Conservation (phyloP, 192 early-diverging fungal genomes). For the Backusella mclennaniae region DNA sequence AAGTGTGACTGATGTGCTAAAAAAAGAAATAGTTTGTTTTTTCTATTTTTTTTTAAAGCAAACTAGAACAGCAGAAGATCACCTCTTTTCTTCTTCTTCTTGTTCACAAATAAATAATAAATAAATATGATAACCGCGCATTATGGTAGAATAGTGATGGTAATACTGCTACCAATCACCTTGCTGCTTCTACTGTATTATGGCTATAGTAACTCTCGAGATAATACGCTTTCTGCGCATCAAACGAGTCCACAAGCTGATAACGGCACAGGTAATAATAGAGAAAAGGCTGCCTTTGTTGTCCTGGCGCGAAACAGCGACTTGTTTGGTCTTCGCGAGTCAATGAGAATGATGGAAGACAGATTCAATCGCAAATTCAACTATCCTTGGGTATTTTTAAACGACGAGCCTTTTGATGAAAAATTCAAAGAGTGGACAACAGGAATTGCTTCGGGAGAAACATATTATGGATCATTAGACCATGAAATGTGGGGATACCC, state of each 20-base stretch:
- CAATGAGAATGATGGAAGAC: conserved; percentile 72
- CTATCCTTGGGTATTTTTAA: conserved; percentile 89
- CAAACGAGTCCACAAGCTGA: not conserved
- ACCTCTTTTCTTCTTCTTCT: not conserved
- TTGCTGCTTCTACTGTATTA: not conserved
- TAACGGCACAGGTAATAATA: not conserved
- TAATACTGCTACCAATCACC: conserved; percentile 4
- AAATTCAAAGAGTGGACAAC: conserved; percentile 60
- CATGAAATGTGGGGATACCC: conserved; percentile 76
- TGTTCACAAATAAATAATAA: not conserved
- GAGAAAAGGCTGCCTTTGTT: conserved; percentile 66
- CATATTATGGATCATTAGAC: conserved; percentile 49
- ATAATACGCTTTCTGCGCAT: not conserved
- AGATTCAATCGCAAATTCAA: conserved; percentile 76
- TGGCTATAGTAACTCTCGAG: not conserved
- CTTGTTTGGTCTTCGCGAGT: conserved; percentile 48
- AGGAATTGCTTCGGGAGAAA: conserved; percentile 55
- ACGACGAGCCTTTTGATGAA: conserved; percentile 70
- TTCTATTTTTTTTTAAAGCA: not conserved
- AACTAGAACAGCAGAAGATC: not conserved
- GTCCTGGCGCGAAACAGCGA: conserved; percentile 76
- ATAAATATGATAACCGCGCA: conserved; percentile 8
- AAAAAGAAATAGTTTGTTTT: not conserved
- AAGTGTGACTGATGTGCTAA: not conserved
- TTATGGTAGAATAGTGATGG: conserved; percentile 14